These are phyloP conservation scores for Solioccasus polychromus DNA, from an alignment of 768 basidiomycete genomes.

Conservation along the genomic window DNA sequence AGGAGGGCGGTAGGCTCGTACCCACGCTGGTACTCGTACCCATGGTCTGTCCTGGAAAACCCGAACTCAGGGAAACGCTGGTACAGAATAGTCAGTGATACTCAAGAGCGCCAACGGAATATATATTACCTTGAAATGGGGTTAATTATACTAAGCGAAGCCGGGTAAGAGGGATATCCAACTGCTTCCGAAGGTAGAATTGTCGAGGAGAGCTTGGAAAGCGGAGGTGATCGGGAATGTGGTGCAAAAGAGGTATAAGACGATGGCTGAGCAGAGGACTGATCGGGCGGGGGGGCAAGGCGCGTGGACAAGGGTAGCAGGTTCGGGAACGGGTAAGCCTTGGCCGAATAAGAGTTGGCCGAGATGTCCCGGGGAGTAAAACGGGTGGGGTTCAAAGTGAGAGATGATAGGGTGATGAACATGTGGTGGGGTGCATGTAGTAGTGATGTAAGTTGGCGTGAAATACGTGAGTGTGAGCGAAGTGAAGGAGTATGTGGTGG, in stretches of 20 bases:
- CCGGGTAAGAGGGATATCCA: background rate
- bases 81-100: slow-evolving; percentile 4
- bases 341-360: slow-evolving; percentile 7
- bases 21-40: slow-evolving; percentile 12
- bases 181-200: slow-evolving; percentile 3
- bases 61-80: slow-evolving; percentile 1
- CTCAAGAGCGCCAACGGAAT: background rate
- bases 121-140: slow-evolving; percentile 12
- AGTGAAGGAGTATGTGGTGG: slow-evolving; percentile 12
- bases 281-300: slow-evolving; percentile 8
- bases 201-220: background rate
- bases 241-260: background rate
- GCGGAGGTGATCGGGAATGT: slow-evolving; percentile 1
- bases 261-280: background rate
- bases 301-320: slow-evolving; percentile 20
- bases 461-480: slow-evolving; percentile 22
- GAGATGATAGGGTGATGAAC: slow-evolving; percentile 22
- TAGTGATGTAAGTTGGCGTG: slow-evolving; percentile 18
- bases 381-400: slow-evolving; percentile 15
- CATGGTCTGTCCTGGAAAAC: background rate
- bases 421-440: slow-evolving; percentile 31
- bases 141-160: background rate
- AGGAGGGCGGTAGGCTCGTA: slow-evolving; percentile 16
- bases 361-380: slow-evolving; percentile 7
- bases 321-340: slow-evolving; percentile 10